A percentile compares a stretch with the other conserved stretches of the same genome.
These are phyloP conservation scores for Colletotrichum truncatum DNA, from an alignment of 2,329 filamentous ascomycete genomes.

Conservation along the genomic window DNA sequence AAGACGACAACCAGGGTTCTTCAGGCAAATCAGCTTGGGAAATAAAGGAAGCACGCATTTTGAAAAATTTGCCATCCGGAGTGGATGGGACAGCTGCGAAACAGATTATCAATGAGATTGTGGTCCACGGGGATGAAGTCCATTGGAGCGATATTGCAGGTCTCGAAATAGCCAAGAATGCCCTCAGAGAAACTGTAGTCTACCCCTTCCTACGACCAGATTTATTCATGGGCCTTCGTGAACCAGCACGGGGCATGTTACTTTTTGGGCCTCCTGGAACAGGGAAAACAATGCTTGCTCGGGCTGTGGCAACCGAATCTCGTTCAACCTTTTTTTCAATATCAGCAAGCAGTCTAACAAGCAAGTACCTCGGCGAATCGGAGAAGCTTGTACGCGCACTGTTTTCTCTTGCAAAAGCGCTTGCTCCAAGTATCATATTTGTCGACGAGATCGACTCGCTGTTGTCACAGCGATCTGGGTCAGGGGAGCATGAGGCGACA, in stretches of 20 bases:
- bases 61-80: constrained; percentile 83
- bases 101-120: constrained; percentile 95
- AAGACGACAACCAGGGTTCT: constrained; percentile 44
- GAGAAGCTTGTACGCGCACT: constrained; percentile 95
- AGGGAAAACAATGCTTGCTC: constrained; percentile 96
- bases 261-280: constrained; percentile 98
- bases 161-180: constrained; percentile 87
- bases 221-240: constrained; percentile 92
- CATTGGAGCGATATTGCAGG: constrained; percentile 95
- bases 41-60: constrained; percentile 67
- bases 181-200: constrained; percentile 93
- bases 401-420: constrained; percentile 86
- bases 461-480: constrained; percentile 82
- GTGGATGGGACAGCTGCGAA: constrained; percentile 85
- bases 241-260: constrained; percentile 94
- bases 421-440: constrained; percentile 97
- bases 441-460: constrained; percentile 98
- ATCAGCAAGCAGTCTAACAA: constrained; percentile 91
- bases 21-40: constrained; percentile 65
- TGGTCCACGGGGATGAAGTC: constrained; percentile 93
- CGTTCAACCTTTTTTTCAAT: constrained; percentile 97
- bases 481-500: constrained; percentile 91
- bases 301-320: constrained; percentile 93
- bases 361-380: constrained; percentile 94
- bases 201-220: constrained; percentile 97